Evolutionary conservation across 352 stramenopile genomes (phyloP), one percentile per base, ranked within the genome.

Genomic region (Globisporangium viniferum): DNA sequence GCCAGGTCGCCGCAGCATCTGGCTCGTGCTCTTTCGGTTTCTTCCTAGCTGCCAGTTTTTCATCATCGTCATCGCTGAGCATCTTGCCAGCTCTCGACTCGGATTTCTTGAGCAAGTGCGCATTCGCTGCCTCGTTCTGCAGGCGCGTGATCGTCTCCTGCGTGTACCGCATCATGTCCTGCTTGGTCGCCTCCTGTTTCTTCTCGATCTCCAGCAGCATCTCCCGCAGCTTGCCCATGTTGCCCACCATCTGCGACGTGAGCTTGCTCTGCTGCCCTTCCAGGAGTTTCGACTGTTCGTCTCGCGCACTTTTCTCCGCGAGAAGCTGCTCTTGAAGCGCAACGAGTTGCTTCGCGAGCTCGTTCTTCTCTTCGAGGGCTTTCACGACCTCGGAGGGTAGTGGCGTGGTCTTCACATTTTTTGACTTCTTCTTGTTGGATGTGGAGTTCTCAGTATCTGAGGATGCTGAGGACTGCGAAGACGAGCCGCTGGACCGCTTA

Each of bases 91-190:
- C 73, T 0, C 73, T 68, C 12, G 82, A 88, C 4, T 24, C n/a
- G 0, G 59, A 0, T 57, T 66, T 77, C 68, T 44, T 68, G 7
- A 74, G 20, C 7, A 74, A 22, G 18, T 73, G 70, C 1, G 77
- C 67, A 57, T 80, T 78, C 5, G 57, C 64, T 36, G 67, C 64
- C 35, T 89, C 82, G 0, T 72, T 66, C 60, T 89, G 75, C 35
- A 88, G 64, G 1, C 73, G 73, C 3, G 69, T 64, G 46, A 90
- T 76, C 6, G 82, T 72, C 46, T 91, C 76, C 49, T 91, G 76
- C 1, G 82, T 89, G 59, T 89, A 89, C 20, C 77, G 75, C 59
- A 81, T 76, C 71, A 92, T 80, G 59, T 93, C 87, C 15, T 84
- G 76, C 62, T 88, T 89, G 18, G 71, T 77, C 15, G 73, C 59